Base-by-base conservation (phyloP, 192 early-diverging fungal genomes). In the Phlyctochytrium bullatum region DNA sequence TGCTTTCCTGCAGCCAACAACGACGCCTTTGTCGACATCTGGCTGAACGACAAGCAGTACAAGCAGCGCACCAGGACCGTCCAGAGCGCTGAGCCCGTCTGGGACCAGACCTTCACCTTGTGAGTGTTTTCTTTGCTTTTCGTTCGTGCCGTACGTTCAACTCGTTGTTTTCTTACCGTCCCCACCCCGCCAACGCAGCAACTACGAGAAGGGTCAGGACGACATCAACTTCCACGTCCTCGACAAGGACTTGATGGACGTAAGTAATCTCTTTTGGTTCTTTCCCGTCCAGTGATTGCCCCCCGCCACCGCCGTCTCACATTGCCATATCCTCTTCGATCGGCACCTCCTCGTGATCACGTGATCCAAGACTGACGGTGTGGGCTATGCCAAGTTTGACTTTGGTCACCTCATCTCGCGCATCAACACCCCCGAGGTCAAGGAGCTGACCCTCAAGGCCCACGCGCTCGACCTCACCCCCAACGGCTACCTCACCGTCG, bases 401-500 rank as follows among this genome's bases (percentile, higher is more conserved):
- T 30, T 59, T 30, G 57, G 57, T 2, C 24, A 59, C 57, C 57
- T 59, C 27, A 20, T 20, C 40, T n/a, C n/a, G n/a, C 50, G 20
- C n/a, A 20, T 47, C 20, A 20, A 20, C 40, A 6, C 6, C 10
- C 20, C 40, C 40, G 40, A 47, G 40, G 27, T 27, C 57, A 59
- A 59, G 57, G 57, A 59, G 30, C 16, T 59, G 23, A 30, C 23
- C 57, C 23, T 47, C 40, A 47, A 47, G 40, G 40, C 40, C 40
- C 6, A 47, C 57, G 2, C 30, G 16, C 16, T 59, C 27, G 57
- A 59, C 57, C 30, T 59, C 27, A 59, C 57, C 0, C 30, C 57
- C 57, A 59, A 59, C 57, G 57, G 57, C 2, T 28, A 59, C 24
- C 24, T 59, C 1, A 59, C 57, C 57, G 24, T 59, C 57, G 27